Percentiles rank a stretch among this genome's conserved stretches.
Conservation (phyloP, 495 filamentous ascomycete genomes). For the Penicillium waksmanii region DNA sequence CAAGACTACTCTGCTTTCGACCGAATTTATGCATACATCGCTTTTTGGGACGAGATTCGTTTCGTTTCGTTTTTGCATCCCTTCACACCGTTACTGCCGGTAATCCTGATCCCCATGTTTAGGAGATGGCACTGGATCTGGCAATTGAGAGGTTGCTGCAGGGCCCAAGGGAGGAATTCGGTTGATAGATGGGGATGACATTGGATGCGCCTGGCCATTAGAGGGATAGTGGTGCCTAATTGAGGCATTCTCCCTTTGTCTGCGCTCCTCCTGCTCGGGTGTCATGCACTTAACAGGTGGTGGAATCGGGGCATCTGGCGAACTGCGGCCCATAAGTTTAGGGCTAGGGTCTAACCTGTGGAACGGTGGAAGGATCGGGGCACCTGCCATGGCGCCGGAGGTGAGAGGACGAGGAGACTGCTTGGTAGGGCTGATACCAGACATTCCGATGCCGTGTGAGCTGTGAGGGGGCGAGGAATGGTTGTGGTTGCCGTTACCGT, state of each 20-base stretch:
- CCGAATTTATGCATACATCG: neutral
- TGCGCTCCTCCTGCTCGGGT: conserved; percentile 50
- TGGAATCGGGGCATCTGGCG: conserved; percentile 50
- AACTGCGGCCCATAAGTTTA: conserved; percentile 53
- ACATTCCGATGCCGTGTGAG: conserved; percentile 58
- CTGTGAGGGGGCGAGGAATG: conserved; percentile 48
- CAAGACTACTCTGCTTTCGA: neutral
- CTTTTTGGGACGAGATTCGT: neutral
- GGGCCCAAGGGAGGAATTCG: conserved; percentile 43
- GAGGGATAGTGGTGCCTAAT: conserved; percentile 22
- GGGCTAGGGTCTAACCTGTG: conserved; percentile 54
- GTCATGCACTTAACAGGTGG: conserved; percentile 53
- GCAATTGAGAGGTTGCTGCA: conserved; percentile 31
- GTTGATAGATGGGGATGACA: conserved; percentile 46
- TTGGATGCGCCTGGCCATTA: conserved; percentile 32
- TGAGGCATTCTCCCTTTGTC: conserved; percentile 45
- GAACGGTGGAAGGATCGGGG: conserved; percentile 53
- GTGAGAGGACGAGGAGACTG: conserved; percentile 59
- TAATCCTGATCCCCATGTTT: conserved; percentile 22
- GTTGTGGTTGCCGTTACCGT: conserved; percentile 30
- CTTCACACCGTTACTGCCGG: conserved; percentile 15
- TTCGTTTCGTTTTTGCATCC: neutral
- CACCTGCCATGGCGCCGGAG: conserved; percentile 47
- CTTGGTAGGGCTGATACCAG: conserved; percentile 78
- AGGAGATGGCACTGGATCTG: conserved; percentile 31